These are phyloP conservation scores for Globisporangium nunn DNA, from an alignment of 352 stramenopile species.

Conservation along the genomic window DNA sequence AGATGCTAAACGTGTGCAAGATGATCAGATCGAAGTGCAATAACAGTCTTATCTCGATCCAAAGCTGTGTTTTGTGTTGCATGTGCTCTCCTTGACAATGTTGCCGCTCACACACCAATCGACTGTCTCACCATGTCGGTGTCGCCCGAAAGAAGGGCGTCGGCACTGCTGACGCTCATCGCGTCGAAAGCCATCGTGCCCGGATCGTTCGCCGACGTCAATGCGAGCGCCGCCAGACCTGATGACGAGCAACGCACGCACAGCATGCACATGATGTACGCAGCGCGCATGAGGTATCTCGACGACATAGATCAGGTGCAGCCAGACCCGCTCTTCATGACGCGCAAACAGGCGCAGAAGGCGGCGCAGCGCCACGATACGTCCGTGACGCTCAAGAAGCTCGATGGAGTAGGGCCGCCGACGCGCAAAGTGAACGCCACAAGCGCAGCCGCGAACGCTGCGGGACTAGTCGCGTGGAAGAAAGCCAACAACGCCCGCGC, in stretches of 20 bases:
- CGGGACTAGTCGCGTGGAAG: slow-evolving; percentile 23
- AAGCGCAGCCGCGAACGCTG: slow-evolving; percentile 10
- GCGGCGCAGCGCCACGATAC: slow-evolving; percentile 40
- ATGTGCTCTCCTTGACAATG: no score
- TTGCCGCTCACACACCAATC: no score
- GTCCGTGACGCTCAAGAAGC: slow-evolving; percentile 30
- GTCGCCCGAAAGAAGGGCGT: slow-evolving; percentile 5
- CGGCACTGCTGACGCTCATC: slow-evolving; percentile 29
- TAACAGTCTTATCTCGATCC: background rate
- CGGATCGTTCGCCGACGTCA: slow-evolving; percentile 11
- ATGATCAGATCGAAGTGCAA: no score
- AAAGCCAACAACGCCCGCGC: slow-evolving; percentile 25
- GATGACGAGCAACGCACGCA: slow-evolving; percentile 47
- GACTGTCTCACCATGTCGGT: background rate
- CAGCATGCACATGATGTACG: slow-evolving; percentile 58
- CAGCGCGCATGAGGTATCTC: slow-evolving; percentile 72
- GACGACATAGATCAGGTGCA: slow-evolving; percentile 34
- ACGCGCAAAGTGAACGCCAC: slow-evolving; percentile 14
- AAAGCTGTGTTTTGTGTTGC: no score
- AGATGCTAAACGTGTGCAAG: no score
- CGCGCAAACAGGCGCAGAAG: slow-evolving; percentile 71
- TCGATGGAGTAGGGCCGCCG: slow-evolving; percentile 23
- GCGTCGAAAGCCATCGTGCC: slow-evolving; percentile 19
- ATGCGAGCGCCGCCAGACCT: slow-evolving; percentile 9
- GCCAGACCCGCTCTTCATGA: slow-evolving; percentile 66